Evolutionary conservation across 2,329 filamentous ascomycete species (phyloP).

Genomic region (Dactylellina sp.): DNA sequence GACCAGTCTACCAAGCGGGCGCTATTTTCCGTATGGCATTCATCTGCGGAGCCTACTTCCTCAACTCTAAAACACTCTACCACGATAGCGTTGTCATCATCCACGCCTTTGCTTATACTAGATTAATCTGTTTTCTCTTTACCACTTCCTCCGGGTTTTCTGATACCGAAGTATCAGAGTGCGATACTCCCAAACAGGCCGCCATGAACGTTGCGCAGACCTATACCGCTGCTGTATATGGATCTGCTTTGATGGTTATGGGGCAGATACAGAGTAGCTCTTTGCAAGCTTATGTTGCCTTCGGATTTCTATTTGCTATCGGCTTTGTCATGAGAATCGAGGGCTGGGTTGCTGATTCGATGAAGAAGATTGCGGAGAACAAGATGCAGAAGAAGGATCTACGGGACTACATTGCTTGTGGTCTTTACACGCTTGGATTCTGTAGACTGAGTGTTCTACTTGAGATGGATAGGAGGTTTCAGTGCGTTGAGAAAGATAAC

Average conservation of each 20-base stretch:
- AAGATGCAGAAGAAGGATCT: conserved; percentile 5
- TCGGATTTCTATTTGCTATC: conserved; percentile 20
- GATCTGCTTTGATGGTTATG: conserved; percentile 29
- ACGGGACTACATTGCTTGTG: conserved; percentile 14
- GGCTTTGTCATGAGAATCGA: conserved; percentile 21
- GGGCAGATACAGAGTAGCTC: conserved; percentile 24
- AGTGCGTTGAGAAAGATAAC: neutral
- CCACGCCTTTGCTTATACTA: conserved; percentile 38
- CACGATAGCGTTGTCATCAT: conserved; percentile 40
- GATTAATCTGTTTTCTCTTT: conserved; percentile 38
- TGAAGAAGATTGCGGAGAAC: neutral
- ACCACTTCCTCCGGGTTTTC: conserved; percentile 22
- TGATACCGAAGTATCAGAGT: conserved; percentile 22
- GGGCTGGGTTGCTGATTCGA: conserved; percentile 8
- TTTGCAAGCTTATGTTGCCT: conserved; percentile 2
- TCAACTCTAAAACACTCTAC: conserved; percentile 17
- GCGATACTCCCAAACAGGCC: conserved; percentile 1
- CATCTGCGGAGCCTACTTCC: conserved; percentile 12
- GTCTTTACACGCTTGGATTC: conserved; percentile 19
- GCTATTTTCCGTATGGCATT: conserved; percentile 23
- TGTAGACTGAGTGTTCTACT: conserved; percentile 19
- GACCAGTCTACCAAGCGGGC: conserved; percentile 42
- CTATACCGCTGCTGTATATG: conserved; percentile 38
- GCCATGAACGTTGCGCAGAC: conserved; percentile 25
- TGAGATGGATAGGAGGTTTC: conserved; percentile 19